These are phyloP conservation scores for Ephemerocybe angulata DNA, from an alignment of 768 basidiomycete genomes.

Conservation along the genomic window DNA sequence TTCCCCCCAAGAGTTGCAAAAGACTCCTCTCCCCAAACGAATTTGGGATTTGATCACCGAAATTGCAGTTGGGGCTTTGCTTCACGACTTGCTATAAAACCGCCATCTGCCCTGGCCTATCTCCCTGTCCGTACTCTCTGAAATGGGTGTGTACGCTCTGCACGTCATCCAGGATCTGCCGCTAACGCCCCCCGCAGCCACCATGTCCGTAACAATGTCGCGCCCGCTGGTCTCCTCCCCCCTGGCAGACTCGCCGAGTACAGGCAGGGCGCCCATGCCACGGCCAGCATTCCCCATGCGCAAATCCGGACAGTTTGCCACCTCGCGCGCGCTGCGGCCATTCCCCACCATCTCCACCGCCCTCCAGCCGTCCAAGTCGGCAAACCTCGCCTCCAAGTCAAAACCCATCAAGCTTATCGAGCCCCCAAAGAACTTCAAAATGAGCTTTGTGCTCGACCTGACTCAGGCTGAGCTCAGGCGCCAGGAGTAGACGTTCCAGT, in stretches of 20 bases:
- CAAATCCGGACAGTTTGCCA: constrained; percentile 51
- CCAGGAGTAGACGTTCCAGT: constrained; percentile 34
- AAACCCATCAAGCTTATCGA: constrained; percentile 74
- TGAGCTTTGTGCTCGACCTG: constrained; percentile 71
- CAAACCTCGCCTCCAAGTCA: constrained; percentile 19
- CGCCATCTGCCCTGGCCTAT: neutral
- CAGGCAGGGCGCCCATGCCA: constrained; percentile 20
- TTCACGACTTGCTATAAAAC: neutral
- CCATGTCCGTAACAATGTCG: constrained; percentile 25
- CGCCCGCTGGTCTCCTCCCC: constrained; percentile 61
- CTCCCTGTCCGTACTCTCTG: neutral
- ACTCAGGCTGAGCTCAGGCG: constrained; percentile 82
- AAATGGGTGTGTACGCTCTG: constrained; percentile 8
- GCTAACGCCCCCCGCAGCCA: constrained; percentile 18
- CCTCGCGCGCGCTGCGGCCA: constrained; percentile 74
- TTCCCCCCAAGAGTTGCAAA: constrained; percentile 24
- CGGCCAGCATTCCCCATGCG: constrained; percentile 39
- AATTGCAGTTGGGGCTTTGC: constrained; percentile 1
- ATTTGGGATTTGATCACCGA: constrained; percentile 2
- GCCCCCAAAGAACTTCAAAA: constrained; percentile 68
- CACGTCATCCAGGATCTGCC: neutral
- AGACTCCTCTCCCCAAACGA: constrained; percentile 10
- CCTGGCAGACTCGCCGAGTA: constrained; percentile 43
- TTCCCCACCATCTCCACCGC: constrained; percentile 62
- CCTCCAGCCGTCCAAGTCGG: constrained; percentile 30